Evolutionary conservation across 78 protist genomes (phyloP).

Genomic region (Pigoraptor vietnamica): DNA sequence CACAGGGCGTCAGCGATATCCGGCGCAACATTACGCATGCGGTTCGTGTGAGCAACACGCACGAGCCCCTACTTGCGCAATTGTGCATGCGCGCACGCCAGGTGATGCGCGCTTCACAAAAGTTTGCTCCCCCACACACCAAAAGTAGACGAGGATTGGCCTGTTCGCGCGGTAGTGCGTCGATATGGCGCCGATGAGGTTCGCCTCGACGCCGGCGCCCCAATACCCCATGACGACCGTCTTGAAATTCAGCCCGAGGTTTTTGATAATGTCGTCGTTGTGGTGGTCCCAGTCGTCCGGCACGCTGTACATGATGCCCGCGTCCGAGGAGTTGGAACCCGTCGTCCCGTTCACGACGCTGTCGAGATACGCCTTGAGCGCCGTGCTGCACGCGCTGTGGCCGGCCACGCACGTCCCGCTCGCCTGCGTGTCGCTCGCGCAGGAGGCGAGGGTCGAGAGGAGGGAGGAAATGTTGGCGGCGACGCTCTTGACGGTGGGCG

Average conservation of each 20-base stretch:
- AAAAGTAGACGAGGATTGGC: not conserved
- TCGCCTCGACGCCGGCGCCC: not conserved
- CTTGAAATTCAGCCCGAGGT: not conserved
- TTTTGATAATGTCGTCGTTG: not conserved
- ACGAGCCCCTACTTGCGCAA: not conserved
- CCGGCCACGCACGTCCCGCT: not conserved
- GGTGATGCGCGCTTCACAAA: no score
- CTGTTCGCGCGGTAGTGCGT: not conserved
- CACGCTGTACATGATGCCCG: not conserved
- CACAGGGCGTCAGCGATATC: not conserved
- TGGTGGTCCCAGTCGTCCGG: not conserved
- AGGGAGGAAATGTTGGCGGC: not conserved
- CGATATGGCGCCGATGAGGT: not conserved
- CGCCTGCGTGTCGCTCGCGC: not conserved
- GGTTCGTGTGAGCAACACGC: no score
- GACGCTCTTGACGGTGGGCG: not conserved
- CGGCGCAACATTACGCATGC: not conserved
- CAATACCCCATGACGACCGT: not conserved
- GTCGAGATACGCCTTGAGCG: not conserved
- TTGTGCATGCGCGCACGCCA: not conserved
- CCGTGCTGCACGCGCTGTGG: not conserved
- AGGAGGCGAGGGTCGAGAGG: not conserved
- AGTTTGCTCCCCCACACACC: not conserved
- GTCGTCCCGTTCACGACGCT: not conserved
- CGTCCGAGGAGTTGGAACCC: not conserved